phyloP scores from a whole-genome alignment of 768 basidiomycete species.

The Boletus huronensis region DNA sequence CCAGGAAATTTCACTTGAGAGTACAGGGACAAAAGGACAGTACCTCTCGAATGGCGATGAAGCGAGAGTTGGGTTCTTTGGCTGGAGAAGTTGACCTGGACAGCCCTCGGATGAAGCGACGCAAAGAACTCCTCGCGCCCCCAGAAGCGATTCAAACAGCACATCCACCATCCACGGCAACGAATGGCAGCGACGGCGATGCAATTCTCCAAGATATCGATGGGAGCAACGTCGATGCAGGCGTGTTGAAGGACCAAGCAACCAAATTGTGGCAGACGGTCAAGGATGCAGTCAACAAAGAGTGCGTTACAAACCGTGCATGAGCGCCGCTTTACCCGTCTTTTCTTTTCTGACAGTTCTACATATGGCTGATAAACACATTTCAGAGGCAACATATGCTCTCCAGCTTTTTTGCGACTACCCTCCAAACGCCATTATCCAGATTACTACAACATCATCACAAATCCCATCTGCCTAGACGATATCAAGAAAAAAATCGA shows the following conservation, averaged over 20 bases:
- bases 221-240: constrained; percentile 22
- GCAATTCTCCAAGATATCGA: constrained; percentile 19
- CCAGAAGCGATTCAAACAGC: constrained; percentile 39
- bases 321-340: constrained; percentile 37
- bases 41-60: constrained; percentile 39
- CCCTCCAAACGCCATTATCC: constrained; percentile 73
- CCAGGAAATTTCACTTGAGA: constrained; percentile 27
- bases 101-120: constrained; percentile 49
- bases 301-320: constrained; percentile 64
- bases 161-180: constrained; percentile 30
- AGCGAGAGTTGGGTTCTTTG: constrained; percentile 47
- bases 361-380: constrained; percentile 28
- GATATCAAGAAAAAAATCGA: constrained; percentile 84
- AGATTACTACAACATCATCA: constrained; percentile 83
- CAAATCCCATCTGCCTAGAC: constrained; percentile 79
- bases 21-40: constrained; percentile 11
- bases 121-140: constrained; percentile 40
- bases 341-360: constrained; percentile 42
- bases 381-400: constrained; percentile 59
- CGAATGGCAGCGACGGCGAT: constrained; percentile 27
- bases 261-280: constrained; percentile 72
- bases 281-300: constrained; percentile 82
- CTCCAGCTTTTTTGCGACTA: constrained; percentile 62
- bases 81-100: constrained; percentile 40
- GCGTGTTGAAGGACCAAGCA: constrained; percentile 58